Conservation (phyloP, 257 asterid genomes). For the Solanum neorickii region DNA sequence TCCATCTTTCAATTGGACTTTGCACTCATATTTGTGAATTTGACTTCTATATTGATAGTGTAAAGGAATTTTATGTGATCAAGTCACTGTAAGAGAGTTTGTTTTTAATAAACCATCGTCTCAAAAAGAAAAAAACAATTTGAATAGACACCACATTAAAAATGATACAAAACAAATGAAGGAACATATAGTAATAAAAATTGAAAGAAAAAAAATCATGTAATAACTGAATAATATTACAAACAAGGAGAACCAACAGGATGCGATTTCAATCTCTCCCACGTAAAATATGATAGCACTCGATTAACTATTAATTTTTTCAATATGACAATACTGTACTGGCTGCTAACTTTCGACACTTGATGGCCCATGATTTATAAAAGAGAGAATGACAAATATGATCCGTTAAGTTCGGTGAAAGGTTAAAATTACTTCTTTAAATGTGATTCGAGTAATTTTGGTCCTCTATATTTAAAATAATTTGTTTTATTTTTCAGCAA, state of each 20-base stretch:
- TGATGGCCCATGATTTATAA: background rate
- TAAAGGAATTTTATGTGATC: background rate
- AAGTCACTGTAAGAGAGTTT: too few species aligned
- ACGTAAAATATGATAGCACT: too few species aligned
- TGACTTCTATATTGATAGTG: too few species aligned
- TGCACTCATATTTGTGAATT: background rate
- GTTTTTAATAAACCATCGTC: too few species aligned
- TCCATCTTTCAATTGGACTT: background rate
- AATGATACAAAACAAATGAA: background rate
- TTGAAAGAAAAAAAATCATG: background rate
- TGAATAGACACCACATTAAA: background rate
- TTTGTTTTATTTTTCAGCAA: background rate
- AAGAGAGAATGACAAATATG: background rate
- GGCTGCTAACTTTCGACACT: background rate
- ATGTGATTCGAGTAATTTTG: background rate
- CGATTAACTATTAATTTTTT: background rate
- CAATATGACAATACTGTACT: accelerated
- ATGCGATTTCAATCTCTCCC: too few species aligned
- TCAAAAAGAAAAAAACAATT: too few species aligned
- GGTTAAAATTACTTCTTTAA: background rate
- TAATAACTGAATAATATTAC: background rate
- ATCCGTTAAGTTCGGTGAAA: background rate
- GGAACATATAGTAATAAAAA: too few species aligned
- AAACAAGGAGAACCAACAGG: background rate
- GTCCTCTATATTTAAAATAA: background rate